These are phyloP conservation scores for Torulaspora indica DNA, from an alignment of 805 yeast species.

Conservation along the genomic window DNA sequence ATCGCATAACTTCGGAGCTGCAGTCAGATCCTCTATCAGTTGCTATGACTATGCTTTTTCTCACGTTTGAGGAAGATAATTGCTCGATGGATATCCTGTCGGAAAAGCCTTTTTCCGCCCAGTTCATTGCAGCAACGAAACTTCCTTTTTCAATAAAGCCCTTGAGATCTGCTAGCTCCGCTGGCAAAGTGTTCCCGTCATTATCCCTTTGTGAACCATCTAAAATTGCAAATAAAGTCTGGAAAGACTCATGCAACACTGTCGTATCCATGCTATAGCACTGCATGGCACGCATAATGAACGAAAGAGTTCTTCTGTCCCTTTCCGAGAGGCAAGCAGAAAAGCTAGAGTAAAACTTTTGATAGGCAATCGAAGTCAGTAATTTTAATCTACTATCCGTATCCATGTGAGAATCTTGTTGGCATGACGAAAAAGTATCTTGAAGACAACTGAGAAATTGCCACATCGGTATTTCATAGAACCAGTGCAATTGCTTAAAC, in stretches of 20 bases:
- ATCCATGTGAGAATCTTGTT: conserved; percentile 8
- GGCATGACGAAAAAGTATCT: conserved; percentile 24
- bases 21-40: conserved; percentile 66
- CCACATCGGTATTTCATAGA: conserved; percentile 57
- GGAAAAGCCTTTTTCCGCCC: conserved; percentile 1
- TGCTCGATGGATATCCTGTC: conserved; percentile 5
- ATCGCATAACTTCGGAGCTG: conserved; percentile 45
- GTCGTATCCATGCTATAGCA: conserved; percentile 12
- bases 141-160: conserved; percentile 9
- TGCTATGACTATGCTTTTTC: conserved; percentile 43
- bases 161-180: neutral
- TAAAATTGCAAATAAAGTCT: neutral
- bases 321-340: conserved; percentile 44
- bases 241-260: conserved; percentile 6
- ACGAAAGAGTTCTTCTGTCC: conserved; percentile 45
- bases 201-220: neutral
- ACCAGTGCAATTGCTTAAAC: conserved; percentile 41
- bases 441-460: conserved; percentile 39
- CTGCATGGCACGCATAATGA: conserved; percentile 35
- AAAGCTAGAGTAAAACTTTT: conserved; percentile 43
- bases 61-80: conserved; percentile 2
- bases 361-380: conserved; percentile 41
- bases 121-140: conserved; percentile 13
- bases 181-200: neutral
- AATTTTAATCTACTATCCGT: conserved; percentile 24